These are phyloP conservation scores for Colletotrichum liriopes DNA, from an alignment of 2,329 filamentous ascomycete species.

Conservation along the genomic window DNA sequence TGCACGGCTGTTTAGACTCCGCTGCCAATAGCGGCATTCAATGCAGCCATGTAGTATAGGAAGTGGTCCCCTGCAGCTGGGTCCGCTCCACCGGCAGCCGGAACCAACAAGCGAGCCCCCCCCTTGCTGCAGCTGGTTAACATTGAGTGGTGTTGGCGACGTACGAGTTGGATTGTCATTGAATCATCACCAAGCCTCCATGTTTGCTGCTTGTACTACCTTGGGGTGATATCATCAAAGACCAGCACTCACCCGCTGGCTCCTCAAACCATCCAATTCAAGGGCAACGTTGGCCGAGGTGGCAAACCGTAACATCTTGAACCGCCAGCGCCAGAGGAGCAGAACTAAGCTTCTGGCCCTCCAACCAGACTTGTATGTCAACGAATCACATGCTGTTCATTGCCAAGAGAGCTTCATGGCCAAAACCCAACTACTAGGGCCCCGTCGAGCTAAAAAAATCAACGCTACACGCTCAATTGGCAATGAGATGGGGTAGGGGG, in stretches of 20 bases:
- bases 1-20: neutral
- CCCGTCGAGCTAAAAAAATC: neutral
- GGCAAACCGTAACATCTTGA: neutral
- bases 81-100: slow-evolving; percentile 2
- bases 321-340: neutral
- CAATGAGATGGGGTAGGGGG: slow-evolving; percentile 20
- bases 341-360: neutral
- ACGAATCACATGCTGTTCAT: slow-evolving; percentile 17
- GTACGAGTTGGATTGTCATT: neutral
- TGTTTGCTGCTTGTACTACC: neutral
- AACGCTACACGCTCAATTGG: slow-evolving; percentile 6
- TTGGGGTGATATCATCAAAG: neutral
- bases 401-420: slow-evolving; percentile 1
- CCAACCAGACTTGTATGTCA: neutral
- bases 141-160: neutral
- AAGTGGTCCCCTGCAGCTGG: slow-evolving; percentile 1
- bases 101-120: slow-evolving; percentile 6
- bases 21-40: slow-evolving; percentile 12
- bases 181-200: neutral
- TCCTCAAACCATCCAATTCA: too few relatives aligned
- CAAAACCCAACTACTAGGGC: neutral
- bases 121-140: slow-evolving; percentile 16
- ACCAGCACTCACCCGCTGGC: neutral
- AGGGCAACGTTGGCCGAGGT: neutral
- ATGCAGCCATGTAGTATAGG: neutral